phyloP scores from a whole-genome alignment of 768 basidiomycete genomes.

The Sistotremastrum suecicum region DNA sequence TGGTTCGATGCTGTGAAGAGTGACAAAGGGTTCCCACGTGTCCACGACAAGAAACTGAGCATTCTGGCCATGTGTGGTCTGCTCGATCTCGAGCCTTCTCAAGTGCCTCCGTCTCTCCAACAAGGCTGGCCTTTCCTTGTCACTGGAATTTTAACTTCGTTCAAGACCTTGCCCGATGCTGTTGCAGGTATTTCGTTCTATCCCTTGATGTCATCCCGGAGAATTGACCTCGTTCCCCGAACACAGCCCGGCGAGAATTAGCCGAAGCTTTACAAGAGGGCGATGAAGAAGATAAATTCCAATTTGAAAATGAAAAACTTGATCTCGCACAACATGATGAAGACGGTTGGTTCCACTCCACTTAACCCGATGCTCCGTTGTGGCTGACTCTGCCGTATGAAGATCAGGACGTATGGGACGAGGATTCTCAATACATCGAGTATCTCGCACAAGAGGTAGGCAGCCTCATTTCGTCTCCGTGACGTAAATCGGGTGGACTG shows the following conservation, averaged over 20 bases:
- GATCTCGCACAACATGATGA: conserved; percentile 50
- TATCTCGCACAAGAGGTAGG: conserved; percentile 70
- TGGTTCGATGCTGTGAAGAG: conserved; percentile 69
- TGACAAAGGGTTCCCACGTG: conserved; percentile 47
- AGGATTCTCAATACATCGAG: conserved; percentile 79
- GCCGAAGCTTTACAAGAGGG: conserved; percentile 33
- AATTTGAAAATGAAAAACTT: conserved; percentile 10
- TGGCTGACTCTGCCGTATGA: not conserved
- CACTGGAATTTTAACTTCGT: conserved; percentile 52
- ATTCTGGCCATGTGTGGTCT: conserved; percentile 64
- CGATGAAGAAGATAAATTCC: conserved; percentile 25
- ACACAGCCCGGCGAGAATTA: conserved; percentile 42
- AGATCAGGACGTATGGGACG: conserved; percentile 71
- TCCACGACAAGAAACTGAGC: conserved; percentile 82
- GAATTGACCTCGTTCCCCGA: conserved; percentile 1
- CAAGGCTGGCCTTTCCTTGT: conserved; percentile 71
- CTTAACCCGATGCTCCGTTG: too few relatives aligned
- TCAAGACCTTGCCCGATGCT: conserved; percentile 68
- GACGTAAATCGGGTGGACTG: not conserved
- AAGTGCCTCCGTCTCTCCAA: conserved; percentile 43
- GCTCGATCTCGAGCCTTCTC: conserved; percentile 49
- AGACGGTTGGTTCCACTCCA: conserved; percentile 28
- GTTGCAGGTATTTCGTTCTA: conserved; percentile 40
- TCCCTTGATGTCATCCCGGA: not conserved
- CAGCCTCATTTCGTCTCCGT: conserved; percentile 2